Evolutionary conservation across 768 basidiomycete species (phyloP).

Genomic region (Mycena galopus): DNA sequence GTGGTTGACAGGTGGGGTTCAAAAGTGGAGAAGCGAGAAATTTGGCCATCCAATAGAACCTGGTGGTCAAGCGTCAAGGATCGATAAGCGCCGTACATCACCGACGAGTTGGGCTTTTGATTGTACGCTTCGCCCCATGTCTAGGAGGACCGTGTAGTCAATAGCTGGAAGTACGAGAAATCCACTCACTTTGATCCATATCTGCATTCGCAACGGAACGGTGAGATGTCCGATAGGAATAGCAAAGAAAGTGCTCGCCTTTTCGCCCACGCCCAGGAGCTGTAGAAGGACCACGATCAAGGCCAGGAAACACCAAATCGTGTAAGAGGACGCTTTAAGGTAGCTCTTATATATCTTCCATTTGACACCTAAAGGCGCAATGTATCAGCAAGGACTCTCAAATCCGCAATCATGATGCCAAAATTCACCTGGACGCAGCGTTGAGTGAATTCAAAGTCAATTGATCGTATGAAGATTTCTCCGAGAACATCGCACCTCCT

Average conservation of each 20-base stretch:
- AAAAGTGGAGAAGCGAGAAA: conserved; percentile 32
- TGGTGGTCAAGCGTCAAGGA: conserved; percentile 20
- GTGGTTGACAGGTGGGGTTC: conserved; percentile 40
- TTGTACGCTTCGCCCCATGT: conserved; percentile 37
- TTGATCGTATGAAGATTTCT: too few species aligned
- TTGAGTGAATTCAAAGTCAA: too few species aligned
- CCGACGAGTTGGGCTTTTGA: conserved; percentile 7
- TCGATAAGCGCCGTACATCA: conserved; percentile 12
- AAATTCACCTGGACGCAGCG: too few species aligned
- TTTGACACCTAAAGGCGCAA: too few species aligned
- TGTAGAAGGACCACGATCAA: conserved; percentile 60
- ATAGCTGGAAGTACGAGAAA: background rate
- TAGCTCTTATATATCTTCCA: conserved; percentile 81
- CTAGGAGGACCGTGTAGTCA: background rate
- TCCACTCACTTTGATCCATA: conserved; percentile 73
- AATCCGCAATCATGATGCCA: too few species aligned
- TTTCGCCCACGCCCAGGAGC: conserved; percentile 46
- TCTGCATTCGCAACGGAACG: background rate
- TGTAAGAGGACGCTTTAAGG: conserved; percentile 81
- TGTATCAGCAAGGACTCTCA: background rate
- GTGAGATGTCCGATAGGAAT: background rate
- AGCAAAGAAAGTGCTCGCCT: conserved; percentile 40
- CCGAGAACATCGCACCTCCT: conserved; percentile 51
- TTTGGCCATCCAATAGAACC: conserved; percentile 31
- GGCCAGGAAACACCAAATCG: conserved; percentile 72